These are phyloP conservation scores for Nicotiana otophora DNA, from an alignment of 257 asterid species.

Conservation along the genomic window DNA sequence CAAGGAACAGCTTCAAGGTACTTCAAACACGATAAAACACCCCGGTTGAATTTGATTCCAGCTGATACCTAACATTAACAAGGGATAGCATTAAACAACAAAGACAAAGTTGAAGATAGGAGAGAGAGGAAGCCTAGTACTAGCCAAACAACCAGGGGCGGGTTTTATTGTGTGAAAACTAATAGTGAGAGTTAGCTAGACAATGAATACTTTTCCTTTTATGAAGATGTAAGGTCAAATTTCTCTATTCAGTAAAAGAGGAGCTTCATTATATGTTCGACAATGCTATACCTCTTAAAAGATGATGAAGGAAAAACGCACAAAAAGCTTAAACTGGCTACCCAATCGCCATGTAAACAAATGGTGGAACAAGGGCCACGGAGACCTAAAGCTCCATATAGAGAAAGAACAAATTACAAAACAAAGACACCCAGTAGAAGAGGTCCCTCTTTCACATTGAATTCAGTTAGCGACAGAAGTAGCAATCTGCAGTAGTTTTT, in stretches of 20 bases:
- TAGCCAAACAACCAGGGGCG: background rate
- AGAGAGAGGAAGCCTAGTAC: background rate
- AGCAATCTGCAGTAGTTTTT: background rate
- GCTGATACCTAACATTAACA: conserved; percentile 50
- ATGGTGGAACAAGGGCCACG: background rate
- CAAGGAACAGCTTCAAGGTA: conserved; percentile 93
- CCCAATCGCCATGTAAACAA: background rate
- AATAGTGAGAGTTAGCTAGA: background rate
- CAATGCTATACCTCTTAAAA: background rate
- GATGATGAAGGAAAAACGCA: background rate
- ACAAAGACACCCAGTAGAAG: background rate
- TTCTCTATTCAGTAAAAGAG: background rate
- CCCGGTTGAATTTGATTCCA: conserved; percentile 62
- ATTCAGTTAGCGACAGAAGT: background rate
- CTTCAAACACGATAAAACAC: conserved; percentile 61
- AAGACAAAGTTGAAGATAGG: background rate
- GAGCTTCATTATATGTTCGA: background rate
- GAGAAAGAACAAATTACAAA: background rate
- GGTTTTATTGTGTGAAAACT: background rate
- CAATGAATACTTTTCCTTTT: background rate
- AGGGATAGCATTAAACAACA: background rate
- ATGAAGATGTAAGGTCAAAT: background rate
- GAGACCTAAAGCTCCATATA: background rate
- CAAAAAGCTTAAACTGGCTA: background rate
- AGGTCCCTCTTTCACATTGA: background rate